Evolutionary conservation across 1,284 basidiomycete species (phyloP), one percentile per base, ranked within the genome.

Genomic region (Rhodofomes roseus): DNA sequence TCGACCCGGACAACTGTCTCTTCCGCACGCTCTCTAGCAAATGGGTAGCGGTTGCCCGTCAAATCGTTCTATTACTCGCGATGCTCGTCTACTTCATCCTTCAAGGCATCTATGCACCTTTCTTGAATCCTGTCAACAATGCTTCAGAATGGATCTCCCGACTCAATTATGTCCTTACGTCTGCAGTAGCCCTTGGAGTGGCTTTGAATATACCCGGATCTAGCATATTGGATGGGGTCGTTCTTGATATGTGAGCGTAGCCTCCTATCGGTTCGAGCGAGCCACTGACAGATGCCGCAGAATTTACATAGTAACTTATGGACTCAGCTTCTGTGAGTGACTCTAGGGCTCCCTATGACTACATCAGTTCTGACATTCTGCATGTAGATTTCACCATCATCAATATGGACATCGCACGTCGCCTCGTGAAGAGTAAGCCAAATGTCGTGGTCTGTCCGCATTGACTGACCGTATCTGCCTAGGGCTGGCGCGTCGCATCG

Each of bases 91-190:
- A 89, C 69, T 88, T 92, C 65, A 61, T 80, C 20, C 65, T 82
- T 4, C 89, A 92, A 66, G 85, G 86, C 63, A 65, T 82, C 48
- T 76, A 84, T 56, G 79, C 79, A 1, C 89, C 90, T 0, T 92
- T 91, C 69, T 70, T 87, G 61, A 84, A 92, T 68, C 85, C 86
- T 31, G 82, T 89, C 59, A 84, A 83, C 72, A 93, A 93, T 69
- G 86, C 89, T 2, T 87, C 84, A 68, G 89, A 92, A 79, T 88
- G 87, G 84, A 80, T 81, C 9, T 89, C 87, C 54, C 74, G 89
- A 58, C 72, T 87, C 46, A 89, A 88, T 70, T 92, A 90, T 70
- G 79, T 92, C 40, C 66, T 80, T 25, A 90, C 87, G 9, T 80
- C 88, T 40, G 72, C 78, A 31, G 79, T 89, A 56, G 85, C 88